A percentile compares a stretch with the other conserved stretches of the same genome.
Conservation (phyloP, 768 basidiomycete species). For the Suillus alpinus region DNA sequence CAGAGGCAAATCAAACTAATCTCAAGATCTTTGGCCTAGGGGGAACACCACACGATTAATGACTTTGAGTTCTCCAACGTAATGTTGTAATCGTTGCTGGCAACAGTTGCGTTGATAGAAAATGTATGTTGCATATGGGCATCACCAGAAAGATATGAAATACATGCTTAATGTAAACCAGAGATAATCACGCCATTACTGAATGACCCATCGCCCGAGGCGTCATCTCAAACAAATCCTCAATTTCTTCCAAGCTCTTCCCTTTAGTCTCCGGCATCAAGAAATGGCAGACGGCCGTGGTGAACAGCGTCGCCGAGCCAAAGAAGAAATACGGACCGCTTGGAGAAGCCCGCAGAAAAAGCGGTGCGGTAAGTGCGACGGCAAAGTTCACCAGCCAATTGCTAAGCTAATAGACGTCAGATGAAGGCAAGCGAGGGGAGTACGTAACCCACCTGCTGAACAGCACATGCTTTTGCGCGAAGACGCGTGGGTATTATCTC, state of each 20-base stretch:
- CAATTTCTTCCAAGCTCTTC: conserved; percentile 41
- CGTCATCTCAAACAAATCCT: conserved; percentile 31
- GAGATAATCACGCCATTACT: not conserved
- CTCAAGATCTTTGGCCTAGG: too few relatives aligned
- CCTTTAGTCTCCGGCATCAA: conserved; percentile 46
- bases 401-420: conserved; percentile 17
- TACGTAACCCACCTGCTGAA: conserved; percentile 39
- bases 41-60: too few relatives aligned
- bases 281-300: conserved; percentile 36
- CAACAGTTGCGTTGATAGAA: not conserved
- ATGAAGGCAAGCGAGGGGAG: not conserved
- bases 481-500: conserved; percentile 50
- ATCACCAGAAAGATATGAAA: not conserved
- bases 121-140: not conserved
- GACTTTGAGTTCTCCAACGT: too few relatives aligned
- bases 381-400: conserved; percentile 38
- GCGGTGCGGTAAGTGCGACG: conserved; percentile 44
- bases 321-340: conserved; percentile 50
- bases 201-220: not conserved
- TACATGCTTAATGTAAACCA: not conserved
- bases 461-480: conserved; percentile 41
- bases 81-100: too few relatives aligned
- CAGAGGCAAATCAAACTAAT: too few relatives aligned
- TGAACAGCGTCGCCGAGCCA: conserved; percentile 34
- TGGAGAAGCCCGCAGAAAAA: conserved; percentile 42